Conservation (phyloP, 805 yeast genomes). For the Ogataea angusta region DNA sequence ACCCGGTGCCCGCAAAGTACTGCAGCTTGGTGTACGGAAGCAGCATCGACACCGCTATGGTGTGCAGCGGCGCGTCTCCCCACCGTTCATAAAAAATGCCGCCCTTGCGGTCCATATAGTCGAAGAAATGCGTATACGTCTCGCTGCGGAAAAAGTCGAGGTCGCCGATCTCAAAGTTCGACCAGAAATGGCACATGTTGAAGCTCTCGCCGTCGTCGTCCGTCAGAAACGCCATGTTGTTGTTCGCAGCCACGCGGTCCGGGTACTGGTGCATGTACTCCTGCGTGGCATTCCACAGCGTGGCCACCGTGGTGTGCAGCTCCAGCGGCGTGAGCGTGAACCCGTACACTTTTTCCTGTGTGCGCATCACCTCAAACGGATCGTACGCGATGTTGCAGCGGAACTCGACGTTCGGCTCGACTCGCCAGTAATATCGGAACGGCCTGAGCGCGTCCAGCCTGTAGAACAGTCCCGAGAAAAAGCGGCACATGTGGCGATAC, state of each 20-base stretch:
- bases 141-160: constrained; percentile 56
- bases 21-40: constrained; percentile 27
- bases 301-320: constrained; percentile 47
- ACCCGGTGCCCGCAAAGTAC: constrained; percentile 50
- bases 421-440: constrained; percentile 58
- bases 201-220: constrained; percentile 41
- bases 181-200: constrained; percentile 64
- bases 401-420: constrained; percentile 56
- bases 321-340: constrained; percentile 50
- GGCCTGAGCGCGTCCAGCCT: constrained; percentile 41
- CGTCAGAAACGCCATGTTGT: constrained; percentile 47
- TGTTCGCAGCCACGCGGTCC: constrained; percentile 43
- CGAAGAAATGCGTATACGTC: constrained; percentile 53
- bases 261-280: constrained; percentile 45
- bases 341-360: constrained; percentile 46
- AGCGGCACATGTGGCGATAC: constrained; percentile 69
- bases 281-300: constrained; percentile 49
- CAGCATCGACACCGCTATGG: constrained; percentile 31
- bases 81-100: constrained; percentile 67
- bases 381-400: constrained; percentile 57
- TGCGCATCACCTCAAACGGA: constrained; percentile 43
- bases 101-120: constrained; percentile 54
- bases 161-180: constrained; percentile 61
- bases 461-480: constrained; percentile 63
- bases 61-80: constrained; percentile 46